Evolutionary conservation across 1,284 basidiomycete genomes (phyloP).

Genomic region (Leccinum angustisporum): DNA sequence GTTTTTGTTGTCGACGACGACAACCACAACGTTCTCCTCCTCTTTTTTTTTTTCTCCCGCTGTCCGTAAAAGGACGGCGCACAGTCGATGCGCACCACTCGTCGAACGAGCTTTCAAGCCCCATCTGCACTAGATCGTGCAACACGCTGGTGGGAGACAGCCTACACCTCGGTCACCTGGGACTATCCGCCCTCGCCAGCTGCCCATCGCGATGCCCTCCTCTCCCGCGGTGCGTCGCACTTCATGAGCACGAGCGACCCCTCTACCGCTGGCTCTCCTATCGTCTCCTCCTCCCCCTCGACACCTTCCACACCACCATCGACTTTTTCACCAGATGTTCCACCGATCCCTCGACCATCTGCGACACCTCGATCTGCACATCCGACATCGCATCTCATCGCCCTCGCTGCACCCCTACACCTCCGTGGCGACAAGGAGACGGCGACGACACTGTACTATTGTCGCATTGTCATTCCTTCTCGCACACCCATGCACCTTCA

Average conservation of each 20-base stretch:
- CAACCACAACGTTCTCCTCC: neutral
- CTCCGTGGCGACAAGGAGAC: too few relatives aligned
- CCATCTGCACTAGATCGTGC: constrained; percentile 2
- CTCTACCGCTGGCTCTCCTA: neutral
- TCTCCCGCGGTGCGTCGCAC: constrained; percentile 17
- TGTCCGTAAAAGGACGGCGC: constrained; percentile 14
- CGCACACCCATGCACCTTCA: too few relatives aligned
- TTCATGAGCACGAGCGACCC: constrained; percentile 10
- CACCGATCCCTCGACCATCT: constrained; percentile 7
- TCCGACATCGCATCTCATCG: constrained; percentile 6
- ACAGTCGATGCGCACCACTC: constrained; percentile 14
- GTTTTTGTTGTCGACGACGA: neutral
- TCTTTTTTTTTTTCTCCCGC: neutral
- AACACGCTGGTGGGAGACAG: neutral
- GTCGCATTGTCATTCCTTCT: too few relatives aligned
- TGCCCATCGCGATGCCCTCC: constrained; percentile 20
- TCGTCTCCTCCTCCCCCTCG: neutral
- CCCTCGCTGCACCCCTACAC: too few relatives aligned
- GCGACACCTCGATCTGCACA: constrained; percentile 8
- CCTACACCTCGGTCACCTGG: constrained; percentile 22
- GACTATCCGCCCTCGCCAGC: constrained; percentile 26
- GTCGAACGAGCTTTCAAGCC: constrained; percentile 4
- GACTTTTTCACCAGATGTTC: constrained; percentile 4
- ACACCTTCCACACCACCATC: neutral
- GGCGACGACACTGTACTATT: too few relatives aligned